A percentile compares a stretch with the other conserved stretches of the same genome.
These are phyloP conservation scores for Monosporascus sp. DNA, from an alignment of 2,329 filamentous ascomycete genomes.

Conservation along the genomic window DNA sequence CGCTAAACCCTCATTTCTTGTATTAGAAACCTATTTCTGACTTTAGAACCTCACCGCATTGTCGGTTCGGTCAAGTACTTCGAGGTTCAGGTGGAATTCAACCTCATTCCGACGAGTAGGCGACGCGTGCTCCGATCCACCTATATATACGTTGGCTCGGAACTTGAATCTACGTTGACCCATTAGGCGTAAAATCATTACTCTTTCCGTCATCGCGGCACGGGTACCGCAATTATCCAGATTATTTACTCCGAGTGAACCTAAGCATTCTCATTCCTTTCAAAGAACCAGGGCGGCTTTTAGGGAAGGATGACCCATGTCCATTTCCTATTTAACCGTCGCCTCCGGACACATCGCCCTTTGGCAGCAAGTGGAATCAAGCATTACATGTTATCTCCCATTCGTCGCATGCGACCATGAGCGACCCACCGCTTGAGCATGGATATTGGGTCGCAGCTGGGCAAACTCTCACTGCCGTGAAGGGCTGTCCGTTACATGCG, in stretches of 20 bases:
- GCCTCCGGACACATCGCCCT: neutral
- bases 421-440: neutral
- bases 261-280: neutral
- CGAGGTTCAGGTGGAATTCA: neutral
- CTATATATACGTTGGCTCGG: neutral
- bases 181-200: neutral
- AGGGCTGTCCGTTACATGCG: neutral
- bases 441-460: neutral
- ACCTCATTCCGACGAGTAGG: neutral
- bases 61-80: neutral
- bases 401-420: neutral
- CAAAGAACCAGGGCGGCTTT: neutral
- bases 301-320: neutral
- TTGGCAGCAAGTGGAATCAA: neutral
- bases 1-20: neutral
- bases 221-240: neutral
- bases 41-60: neutral
- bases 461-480: neutral
- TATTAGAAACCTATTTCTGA: neutral
- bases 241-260: neutral
- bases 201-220: neutral
- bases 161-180: neutral
- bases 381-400: neutral
- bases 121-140: neutral
- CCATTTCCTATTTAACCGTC: neutral